Evolutionary conservation across 495 filamentous ascomycete genomes (phyloP), one percentile per base, ranked within the genome.

Genomic region (Parathielavia appendiculata): DNA sequence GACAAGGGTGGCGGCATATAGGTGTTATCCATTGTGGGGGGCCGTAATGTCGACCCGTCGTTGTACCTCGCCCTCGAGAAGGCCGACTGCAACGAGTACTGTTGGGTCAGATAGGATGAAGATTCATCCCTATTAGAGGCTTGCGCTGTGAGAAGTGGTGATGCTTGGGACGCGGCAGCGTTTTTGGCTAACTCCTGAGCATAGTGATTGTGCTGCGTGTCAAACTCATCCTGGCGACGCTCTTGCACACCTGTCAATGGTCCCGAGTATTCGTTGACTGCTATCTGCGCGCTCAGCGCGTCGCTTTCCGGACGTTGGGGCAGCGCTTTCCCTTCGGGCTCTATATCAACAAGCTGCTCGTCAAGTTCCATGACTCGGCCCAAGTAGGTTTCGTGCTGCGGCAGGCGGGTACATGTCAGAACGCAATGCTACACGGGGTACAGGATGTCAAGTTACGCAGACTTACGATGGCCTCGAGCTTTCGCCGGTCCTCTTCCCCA

Each of bases 361-460:
- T 84, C 81, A 14, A 98, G 79, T 65, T 98, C 92, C 34, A 82
- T 83, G 51, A 97, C 92, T 55, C 93, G 86, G 51, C 83, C 88
- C 53, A 85, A 88, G 71, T 98, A 97, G 2, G 92, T 96, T 58
- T 86, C 83, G 62, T 90, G 85, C 91, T 92, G 69, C 64, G 5
- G 4, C 30, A 10, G 14, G 38, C 10, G 40, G 20, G 34, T 0
- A 54, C 13, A 34, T 40, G 63, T 66, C 16, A 66, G 59, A 53
- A 49, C 22, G 16, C 14, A 14, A 40, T 9, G 26, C 19, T n/a
- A 36, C 45, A 47, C 17, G 20, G 8, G 22, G 26, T 22, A 26
- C 8, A 1, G 35, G 35, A 19, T 5, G n/a, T 39, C 8, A n/a
- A 38, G 22, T 19, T 39, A 86, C 91, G 26, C 26, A 30, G 26